Evolutionary conservation across 208 protist species (phyloP), one percentile per base, ranked within the genome.

Genomic region (Crithidia sp.): DNA sequence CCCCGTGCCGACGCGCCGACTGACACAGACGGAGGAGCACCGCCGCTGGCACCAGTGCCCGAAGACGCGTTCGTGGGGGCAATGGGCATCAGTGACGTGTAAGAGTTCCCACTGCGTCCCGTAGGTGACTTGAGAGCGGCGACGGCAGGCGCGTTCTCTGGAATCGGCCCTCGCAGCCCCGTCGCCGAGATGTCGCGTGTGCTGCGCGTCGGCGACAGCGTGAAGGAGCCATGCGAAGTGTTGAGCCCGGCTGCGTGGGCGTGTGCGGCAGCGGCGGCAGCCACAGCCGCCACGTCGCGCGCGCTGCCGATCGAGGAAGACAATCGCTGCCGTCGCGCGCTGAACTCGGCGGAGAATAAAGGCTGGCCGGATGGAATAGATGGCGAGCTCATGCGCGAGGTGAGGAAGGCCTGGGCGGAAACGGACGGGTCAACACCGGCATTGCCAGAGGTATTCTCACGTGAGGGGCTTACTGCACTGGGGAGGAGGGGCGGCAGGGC

Each of bases 151-250:
- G 54, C 54, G 53, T 70, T 56, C 43, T 70, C 65, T 3, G 65
- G 65, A 12, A 70, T 70, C 2, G 65, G 65, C 5, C 65, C 65
- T 10, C 65, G 65, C 54, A 70, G 41, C 36, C 65, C 65, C 9
- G 65, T 70, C 2, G 53, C 52, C 17, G 65, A 70, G 65, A 70
- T 70, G 43, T 70, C 65, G 9, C 65, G 65, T 43, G 65, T 70
- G 53, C 65, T 70, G 65, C 53, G 65, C n/a, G 39, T 53, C 17
- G 65, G 65, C 6, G 65, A 70, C 13, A 70, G 65, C 9, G 65
- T 61, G 43, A 70, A 70, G 65, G 65, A 70, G 2, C 41, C 65
- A 43, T 12, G 37, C 2, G 65, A 70, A 12, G 40, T 53, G 53
- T 70, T 61, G 36, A 70, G 2, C 6, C 12, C 53, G 4, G 62